Percentiles rank a stretch among this genome's conserved stretches.
These are phyloP conservation scores for Haemoproteus tartakovskyi DNA, from an alignment of 169 alveolate genomes.

Conservation along the genomic window DNA sequence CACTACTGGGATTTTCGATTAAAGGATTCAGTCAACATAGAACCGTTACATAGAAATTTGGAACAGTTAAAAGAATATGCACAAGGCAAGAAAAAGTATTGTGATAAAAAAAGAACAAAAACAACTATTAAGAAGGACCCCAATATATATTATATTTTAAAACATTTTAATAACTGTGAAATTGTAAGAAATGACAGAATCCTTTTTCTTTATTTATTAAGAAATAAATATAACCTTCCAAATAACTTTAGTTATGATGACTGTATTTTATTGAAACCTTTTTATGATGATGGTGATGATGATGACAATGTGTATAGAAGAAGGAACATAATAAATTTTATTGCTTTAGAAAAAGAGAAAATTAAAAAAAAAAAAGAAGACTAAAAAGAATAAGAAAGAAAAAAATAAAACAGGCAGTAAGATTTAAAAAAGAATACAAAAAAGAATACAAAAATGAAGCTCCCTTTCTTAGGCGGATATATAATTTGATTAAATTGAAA, in stretches of 20 bases:
- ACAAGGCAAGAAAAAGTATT: neutral
- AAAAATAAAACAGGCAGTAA: no score
- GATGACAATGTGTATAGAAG: no score
- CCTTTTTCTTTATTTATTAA: slow-evolving; percentile 13
- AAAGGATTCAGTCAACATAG: slow-evolving; percentile 30
- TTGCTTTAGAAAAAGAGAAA: no score
- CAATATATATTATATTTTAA: slow-evolving; percentile 12
- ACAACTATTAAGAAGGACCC: neutral
- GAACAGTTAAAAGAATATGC: slow-evolving; percentile 15
- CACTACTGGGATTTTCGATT: slow-evolving; percentile 23
- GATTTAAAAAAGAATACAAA: no score
- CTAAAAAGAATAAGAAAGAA: no score
- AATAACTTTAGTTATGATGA: slow-evolving; percentile 17
- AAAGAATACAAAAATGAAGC: no score
- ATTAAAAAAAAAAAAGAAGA: no score
- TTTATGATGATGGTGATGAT: neutral
- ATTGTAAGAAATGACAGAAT: neutral
- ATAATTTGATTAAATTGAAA: no score
- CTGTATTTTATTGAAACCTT: slow-evolving; percentile 21
- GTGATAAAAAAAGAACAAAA: neutral
- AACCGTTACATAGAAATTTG: neutral
- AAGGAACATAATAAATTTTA: no score
- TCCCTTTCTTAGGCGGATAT: no score
- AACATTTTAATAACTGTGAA: slow-evolving; percentile 2
- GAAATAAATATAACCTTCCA: slow-evolving; percentile 1